Evolutionary conservation across 2,329 filamentous ascomycete species (phyloP).

Genomic region (Apiospora pterosperma): DNA sequence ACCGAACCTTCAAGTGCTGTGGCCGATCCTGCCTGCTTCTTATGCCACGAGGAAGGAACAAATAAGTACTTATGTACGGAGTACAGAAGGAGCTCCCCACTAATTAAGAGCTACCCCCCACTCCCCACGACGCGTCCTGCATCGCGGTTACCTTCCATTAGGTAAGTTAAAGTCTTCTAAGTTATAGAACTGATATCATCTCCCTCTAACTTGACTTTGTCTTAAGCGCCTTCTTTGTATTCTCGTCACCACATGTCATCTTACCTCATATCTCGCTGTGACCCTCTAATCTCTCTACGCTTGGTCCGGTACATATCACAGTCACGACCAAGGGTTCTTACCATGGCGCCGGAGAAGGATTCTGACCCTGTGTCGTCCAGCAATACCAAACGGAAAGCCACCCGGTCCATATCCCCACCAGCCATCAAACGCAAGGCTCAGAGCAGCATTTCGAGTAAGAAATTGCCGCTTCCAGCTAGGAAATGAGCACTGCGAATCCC

Average conservation of each 20-base stretch:
- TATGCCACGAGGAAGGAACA: too few relatives aligned
- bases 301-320: neutral
- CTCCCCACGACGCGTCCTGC: neutral
- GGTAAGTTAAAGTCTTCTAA: neutral
- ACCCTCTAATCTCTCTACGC: neutral
- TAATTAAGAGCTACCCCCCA: neutral
- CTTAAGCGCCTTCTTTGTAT: neutral
- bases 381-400: conserved; percentile 20
- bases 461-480: neutral
- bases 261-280: neutral
- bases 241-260: neutral
- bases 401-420: conserved; percentile 46
- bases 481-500: neutral
- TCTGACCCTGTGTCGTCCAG: neutral
- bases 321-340: neutral
- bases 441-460: conserved; percentile 48
- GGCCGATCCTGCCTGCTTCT: too few relatives aligned
- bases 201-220: neutral
- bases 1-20: too few relatives aligned
- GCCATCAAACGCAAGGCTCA: conserved; percentile 50
- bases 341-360: neutral
- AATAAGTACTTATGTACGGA: neutral
- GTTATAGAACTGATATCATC: neutral
- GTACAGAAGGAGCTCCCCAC: neutral
- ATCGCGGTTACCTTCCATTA: neutral